phyloP scores from a whole-genome alignment of 2,329 filamentous ascomycete genomes.

The Phaeosphaeria sp. region DNA sequence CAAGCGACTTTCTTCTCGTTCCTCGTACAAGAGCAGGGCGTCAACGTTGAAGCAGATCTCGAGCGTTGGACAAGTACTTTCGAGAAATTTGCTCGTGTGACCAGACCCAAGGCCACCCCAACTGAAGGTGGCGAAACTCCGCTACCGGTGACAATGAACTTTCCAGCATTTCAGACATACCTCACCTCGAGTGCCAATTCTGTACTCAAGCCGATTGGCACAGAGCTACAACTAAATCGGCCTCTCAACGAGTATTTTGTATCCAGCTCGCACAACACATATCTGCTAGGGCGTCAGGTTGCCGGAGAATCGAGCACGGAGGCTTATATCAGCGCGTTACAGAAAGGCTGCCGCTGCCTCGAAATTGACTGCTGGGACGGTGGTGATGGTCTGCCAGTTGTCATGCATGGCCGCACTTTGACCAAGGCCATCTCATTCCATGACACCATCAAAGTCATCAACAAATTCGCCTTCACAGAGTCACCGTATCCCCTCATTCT shows the following conservation, averaged over 20 bases:
- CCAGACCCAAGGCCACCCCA: constrained; percentile 51
- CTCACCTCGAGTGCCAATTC: constrained; percentile 63
- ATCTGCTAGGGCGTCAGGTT: constrained; percentile 89
- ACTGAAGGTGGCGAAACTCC: constrained; percentile 38
- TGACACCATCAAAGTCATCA: constrained; percentile 91
- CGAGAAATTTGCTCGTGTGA: constrained; percentile 63
- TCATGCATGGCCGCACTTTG: constrained; percentile 88
- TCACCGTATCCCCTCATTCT: constrained; percentile 91
- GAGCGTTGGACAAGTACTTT: constrained; percentile 76
- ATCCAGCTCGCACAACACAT: constrained; percentile 98
- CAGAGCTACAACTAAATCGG: constrained; percentile 72
- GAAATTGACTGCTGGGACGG: constrained; percentile 99
- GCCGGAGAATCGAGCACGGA: constrained; percentile 91
- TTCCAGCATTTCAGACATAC: constrained; percentile 74
- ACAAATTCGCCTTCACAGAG: constrained; percentile 89
- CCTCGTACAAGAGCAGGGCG: constrained; percentile 73
- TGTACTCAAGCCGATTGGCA: constrained; percentile 66
- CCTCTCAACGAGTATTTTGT: constrained; percentile 98
- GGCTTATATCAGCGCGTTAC: constrained; percentile 88
- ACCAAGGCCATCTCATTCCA: constrained; percentile 88
- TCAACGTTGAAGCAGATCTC: constrained; percentile 73
- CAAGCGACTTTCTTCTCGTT: constrained; percentile 78
- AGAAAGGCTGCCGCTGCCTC: constrained; percentile 89
- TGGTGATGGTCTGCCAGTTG: constrained; percentile 81
- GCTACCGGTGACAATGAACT: constrained; percentile 70